Percentiles rank a stretch among this genome's conserved stretches.
phyloP scores from a whole-genome alignment of 164 flowering plant genomes.

The Malania oleifera region DNA sequence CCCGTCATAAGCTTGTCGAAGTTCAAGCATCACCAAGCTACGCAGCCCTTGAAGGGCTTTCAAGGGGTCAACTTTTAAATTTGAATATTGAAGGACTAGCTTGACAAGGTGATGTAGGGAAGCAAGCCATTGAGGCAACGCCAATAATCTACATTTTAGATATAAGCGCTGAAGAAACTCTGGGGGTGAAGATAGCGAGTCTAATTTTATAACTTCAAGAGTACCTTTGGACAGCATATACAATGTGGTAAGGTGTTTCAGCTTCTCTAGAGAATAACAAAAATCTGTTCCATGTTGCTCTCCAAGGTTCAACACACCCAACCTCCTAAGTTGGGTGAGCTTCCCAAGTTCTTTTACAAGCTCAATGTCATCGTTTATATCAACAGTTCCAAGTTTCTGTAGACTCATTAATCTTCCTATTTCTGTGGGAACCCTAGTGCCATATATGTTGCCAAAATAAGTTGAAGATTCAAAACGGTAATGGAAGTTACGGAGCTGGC shows the following conservation, averaged over 20 bases:
- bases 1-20: constrained; percentile 7
- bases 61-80: constrained; percentile 9
- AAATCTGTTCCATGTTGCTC: constrained; percentile 10
- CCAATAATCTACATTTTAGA: constrained; percentile 3
- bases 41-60: constrained; percentile 10
- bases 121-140: constrained; percentile 11
- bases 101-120: constrained; percentile 8
- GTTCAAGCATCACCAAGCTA: constrained; percentile 13
- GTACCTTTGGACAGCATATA: background rate
- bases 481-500: constrained; percentile 8
- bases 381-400: constrained; percentile 13
- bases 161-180: constrained; percentile 9
- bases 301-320: constrained; percentile 7
- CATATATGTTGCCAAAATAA: background rate
- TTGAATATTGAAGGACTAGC: constrained; percentile 11
- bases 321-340: constrained; percentile 13
- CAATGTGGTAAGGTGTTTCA: constrained; percentile 3
- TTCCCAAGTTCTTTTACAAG: constrained; percentile 12
- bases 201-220: background rate
- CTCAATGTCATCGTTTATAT: background rate
- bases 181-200: constrained; percentile 10
- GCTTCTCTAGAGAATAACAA: constrained; percentile 8
- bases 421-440: constrained; percentile 11
- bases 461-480: background rate
- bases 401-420: constrained; percentile 10